phyloP scores from a whole-genome alignment of 1,284 basidiomycete species.

The Puccinia coronata region DNA sequence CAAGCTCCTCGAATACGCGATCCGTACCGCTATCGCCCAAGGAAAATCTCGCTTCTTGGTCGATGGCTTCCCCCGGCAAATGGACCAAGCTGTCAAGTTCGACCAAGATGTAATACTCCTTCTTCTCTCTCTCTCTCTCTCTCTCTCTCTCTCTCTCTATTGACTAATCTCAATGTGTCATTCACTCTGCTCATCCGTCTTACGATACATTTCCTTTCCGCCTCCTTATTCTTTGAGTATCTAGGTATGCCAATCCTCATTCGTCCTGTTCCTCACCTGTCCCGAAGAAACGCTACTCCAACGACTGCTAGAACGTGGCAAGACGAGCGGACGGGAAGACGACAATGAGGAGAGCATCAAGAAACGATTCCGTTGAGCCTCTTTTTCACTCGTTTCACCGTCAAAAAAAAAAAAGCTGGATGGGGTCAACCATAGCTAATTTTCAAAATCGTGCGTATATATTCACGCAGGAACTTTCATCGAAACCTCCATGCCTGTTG shows the following conservation, averaged over 20 bases:
- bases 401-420: too few species aligned
- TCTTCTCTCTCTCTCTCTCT: too few species aligned
- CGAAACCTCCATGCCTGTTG: conserved; percentile 93
- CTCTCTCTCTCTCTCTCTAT: too few species aligned
- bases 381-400: neutral
- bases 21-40: conserved; percentile 66
- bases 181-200: neutral
- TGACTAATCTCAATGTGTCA: neutral
- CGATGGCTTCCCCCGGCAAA: conserved; percentile 96
- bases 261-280: conserved; percentile 86
- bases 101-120: conserved; percentile 72
- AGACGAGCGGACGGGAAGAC: conserved; percentile 93
- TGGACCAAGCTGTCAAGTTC: conserved; percentile 95
- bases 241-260: conserved; percentile 75
- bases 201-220: neutral
- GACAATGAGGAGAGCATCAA: conserved; percentile 94
- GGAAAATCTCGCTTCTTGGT: conserved; percentile 86
- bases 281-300: conserved; percentile 83
- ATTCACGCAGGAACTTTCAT: conserved; percentile 75
- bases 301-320: conserved; percentile 81
- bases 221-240: neutral
- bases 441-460: neutral
- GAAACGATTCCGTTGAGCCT: conserved; percentile 82
- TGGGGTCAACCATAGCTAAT: neutral
- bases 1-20: conserved; percentile 91